phyloP scores from a whole-genome alignment of 345 rosid species.

The Arabidopsis arenosa region DNA sequence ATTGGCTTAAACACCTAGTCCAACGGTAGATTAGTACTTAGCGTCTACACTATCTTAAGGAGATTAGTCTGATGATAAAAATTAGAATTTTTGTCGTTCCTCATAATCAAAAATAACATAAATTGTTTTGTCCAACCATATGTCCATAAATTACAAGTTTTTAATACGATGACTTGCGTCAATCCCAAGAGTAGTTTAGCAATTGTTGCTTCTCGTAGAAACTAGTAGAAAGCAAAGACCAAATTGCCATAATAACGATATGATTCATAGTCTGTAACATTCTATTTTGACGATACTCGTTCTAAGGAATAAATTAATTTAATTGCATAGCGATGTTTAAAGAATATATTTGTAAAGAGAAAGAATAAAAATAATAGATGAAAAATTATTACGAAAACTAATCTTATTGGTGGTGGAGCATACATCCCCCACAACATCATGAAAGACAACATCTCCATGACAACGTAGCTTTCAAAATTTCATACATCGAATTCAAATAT shows the following conservation, averaged over 20 bases:
- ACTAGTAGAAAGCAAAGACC: constrained; percentile 36
- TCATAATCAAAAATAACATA: neutral
- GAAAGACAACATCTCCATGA: constrained; percentile 28
- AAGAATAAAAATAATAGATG: neutral
- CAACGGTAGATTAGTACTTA: neutral
- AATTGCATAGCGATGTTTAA: neutral
- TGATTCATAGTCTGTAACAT: constrained; percentile 8
- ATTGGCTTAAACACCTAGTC: constrained; percentile 8
- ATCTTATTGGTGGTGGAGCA: constrained; percentile 41
- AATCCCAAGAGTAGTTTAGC: neutral
- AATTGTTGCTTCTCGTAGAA: constrained; percentile 11
- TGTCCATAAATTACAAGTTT: neutral
- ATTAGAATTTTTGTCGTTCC: neutral
- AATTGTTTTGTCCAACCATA: neutral
- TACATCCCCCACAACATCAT: constrained; percentile 36
- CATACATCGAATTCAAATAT: constrained; percentile 27
- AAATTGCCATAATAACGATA: constrained; percentile 37
- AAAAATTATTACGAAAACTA: neutral
- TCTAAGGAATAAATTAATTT: neutral
- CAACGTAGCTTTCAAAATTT: constrained; percentile 25
- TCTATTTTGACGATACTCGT: constrained; percentile 16
- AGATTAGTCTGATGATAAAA: neutral
- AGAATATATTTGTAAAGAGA: neutral
- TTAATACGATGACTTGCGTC: neutral
- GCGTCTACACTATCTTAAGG: neutral